Evolutionary conservation across 148 eudicot genomes (phyloP).

Genomic region (Arbutus unedo): DNA sequence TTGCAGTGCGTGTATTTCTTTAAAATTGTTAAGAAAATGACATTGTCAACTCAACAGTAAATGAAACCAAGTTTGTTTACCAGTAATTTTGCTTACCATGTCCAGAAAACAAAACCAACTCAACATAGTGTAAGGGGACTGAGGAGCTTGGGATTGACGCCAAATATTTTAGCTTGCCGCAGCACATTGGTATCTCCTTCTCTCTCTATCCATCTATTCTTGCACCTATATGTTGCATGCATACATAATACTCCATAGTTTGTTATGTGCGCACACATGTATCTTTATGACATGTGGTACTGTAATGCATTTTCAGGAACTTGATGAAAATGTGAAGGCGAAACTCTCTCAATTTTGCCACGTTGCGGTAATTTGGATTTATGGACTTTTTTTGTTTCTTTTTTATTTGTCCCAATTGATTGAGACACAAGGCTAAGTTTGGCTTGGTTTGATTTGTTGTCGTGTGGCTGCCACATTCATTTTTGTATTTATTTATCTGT

Average conservation of each 20-base stretch:
- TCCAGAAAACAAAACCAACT: slow-evolving; percentile 97
- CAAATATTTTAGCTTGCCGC: slow-evolving; percentile 91
- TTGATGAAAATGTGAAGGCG: slow-evolving; percentile 67
- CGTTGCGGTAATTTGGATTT: slow-evolving; percentile 58
- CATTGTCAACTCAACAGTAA: neutral
- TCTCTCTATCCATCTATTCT: neutral
- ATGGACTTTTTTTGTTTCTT: neutral
- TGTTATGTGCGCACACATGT: neutral
- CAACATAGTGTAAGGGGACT: slow-evolving; percentile 95
- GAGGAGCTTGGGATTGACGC: slow-evolving; percentile 80
- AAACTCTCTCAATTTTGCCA: slow-evolving; percentile 94
- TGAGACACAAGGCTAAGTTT: neutral
- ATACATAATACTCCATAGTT: neutral
- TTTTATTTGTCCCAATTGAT: neutral
- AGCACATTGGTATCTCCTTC: slow-evolving; percentile 65
- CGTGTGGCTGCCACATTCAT: neutral
- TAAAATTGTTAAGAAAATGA: neutral
- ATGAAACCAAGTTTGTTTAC: slow-evolving; percentile 2
- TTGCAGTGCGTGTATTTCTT: neutral
- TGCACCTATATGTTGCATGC: neutral
- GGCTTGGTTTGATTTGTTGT: neutral
- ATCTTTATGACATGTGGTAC: neutral
- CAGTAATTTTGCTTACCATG: slow-evolving; percentile 16
- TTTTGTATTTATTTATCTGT: neutral
- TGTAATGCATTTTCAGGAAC: slow-evolving; percentile 42